These are phyloP conservation scores for Phytophthora agathidicida DNA, from an alignment of 352 stramenopile genomes.

Conservation along the genomic window DNA sequence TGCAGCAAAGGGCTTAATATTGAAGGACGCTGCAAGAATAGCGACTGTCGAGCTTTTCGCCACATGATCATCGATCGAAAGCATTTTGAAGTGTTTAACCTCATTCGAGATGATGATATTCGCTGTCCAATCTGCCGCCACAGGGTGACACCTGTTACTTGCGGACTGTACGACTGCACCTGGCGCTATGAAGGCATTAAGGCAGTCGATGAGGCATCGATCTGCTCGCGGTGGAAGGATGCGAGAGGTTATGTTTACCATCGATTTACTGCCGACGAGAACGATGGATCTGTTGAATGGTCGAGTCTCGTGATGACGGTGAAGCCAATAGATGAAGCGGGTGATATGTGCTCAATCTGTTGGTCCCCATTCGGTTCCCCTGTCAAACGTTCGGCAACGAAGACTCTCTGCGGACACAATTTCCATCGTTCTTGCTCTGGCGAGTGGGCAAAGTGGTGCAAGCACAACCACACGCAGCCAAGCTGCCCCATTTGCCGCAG, in stretches of 20 bases:
- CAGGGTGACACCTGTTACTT: slow-evolving; percentile 25
- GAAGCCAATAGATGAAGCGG: not conserved
- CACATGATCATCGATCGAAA: slow-evolving; percentile 30
- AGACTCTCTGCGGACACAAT: slow-evolving; percentile 4
- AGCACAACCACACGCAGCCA: not conserved
- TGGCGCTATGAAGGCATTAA: slow-evolving; percentile 19
- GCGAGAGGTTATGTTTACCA: slow-evolving; percentile 20
- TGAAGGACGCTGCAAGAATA: slow-evolving; percentile 33
- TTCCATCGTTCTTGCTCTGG: slow-evolving; percentile 3
- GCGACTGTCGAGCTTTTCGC: slow-evolving; percentile 11
- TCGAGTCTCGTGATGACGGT: slow-evolving; percentile 17
- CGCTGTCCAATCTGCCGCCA: slow-evolving; percentile 25
- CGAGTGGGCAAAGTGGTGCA: slow-evolving; percentile 3
- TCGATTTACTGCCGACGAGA: slow-evolving; percentile 23
- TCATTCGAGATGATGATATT: slow-evolving; percentile 15
- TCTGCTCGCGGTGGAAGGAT: slow-evolving; percentile 23
- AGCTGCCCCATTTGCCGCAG: slow-evolving; percentile 5
- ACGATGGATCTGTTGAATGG: slow-evolving; percentile 12
- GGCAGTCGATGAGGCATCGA: not conserved
- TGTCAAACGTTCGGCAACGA: not conserved
- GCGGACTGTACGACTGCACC: slow-evolving; percentile 34
- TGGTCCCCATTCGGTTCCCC: not conserved
- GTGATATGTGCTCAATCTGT: not conserved
- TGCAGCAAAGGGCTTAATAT: slow-evolving; percentile 33
- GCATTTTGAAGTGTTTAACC: slow-evolving; percentile 21